Base-by-base conservation (phyloP, 2,329 filamentous ascomycete species). In the Hypomyces perniciosus region DNA sequence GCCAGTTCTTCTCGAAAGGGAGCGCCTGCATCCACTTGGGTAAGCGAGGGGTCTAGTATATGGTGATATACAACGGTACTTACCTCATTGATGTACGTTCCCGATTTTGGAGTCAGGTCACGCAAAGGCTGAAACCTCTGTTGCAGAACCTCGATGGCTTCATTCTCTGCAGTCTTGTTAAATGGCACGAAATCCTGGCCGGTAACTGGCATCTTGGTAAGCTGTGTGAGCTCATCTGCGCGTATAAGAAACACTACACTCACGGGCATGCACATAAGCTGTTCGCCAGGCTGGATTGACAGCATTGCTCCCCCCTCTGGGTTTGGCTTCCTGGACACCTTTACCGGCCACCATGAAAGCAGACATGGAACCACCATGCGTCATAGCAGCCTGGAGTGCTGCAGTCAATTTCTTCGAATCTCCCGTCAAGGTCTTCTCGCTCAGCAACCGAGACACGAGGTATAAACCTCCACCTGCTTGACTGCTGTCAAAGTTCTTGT, bases 261-360 rank as follows among this genome's bases (percentile, higher is more conserved):
- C 60, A 74, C 75, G 56, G 0, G 65, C 55, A 46, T 75, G 73
- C 3, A 72, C 60, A 13, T 70, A 68, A 0, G 73, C 66, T 9
- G 57, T 71, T 12, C 79, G 68, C 77, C 77, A 83, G 0, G 75
- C 74, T 0, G 77, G 77, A 35, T 73, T 72, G 2, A 77, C 69
- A 0, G 76, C 65, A 30, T 75, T 73, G 39, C 70, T 63, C 0
- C 73, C 74, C 0, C 75, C 75, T 13, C 70, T 61, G 0, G 74
- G 72, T 31, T 63, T 60, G 2, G 72, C 75, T 39, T 77, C 58
- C 0, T 65, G 61, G 1, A 76, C 68, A 0, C 72, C 76, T 33
- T 70, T 69, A 0, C 76, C 75, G 2, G 68, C 64, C 0, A 79
- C 70, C 3, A 77, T 54, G 49, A 66, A 72, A 0, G 65, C 65